Evolutionary conservation across 2,329 filamentous ascomycete species (phyloP).

Genomic region (Truncatella angustata): DNA sequence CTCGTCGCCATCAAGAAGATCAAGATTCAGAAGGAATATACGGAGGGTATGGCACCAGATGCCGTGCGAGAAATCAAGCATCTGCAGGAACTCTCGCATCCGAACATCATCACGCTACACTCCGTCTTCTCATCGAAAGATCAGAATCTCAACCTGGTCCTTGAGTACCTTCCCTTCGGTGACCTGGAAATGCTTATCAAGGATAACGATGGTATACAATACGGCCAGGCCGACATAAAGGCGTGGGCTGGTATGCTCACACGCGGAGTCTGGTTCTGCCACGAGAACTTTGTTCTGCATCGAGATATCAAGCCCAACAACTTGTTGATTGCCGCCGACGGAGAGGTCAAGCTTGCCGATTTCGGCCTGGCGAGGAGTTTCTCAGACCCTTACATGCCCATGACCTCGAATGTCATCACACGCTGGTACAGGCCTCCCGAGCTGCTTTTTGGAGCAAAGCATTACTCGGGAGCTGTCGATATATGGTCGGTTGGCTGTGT

Average conservation of each 20-base stretch:
- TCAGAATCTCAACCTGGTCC: slow-evolving; percentile 92
- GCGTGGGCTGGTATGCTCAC: slow-evolving; percentile 98
- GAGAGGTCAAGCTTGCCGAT: slow-evolving; percentile 93
- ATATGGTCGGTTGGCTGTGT: slow-evolving; percentile 93
- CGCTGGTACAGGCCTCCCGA: slow-evolving; percentile 96
- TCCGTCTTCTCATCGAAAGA: slow-evolving; percentile 95
- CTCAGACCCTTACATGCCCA: slow-evolving; percentile 80
- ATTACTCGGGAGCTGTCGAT: slow-evolving; percentile 89
- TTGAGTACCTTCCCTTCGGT: slow-evolving; percentile 90
- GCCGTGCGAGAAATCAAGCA: slow-evolving; percentile 95
- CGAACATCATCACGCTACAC: slow-evolving; percentile 91
- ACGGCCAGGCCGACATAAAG: slow-evolving; percentile 89
- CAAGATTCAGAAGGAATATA: slow-evolving; percentile 81
- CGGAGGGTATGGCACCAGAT: slow-evolving; percentile 90
- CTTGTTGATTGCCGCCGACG: slow-evolving; percentile 87
- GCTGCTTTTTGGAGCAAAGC: slow-evolving; percentile 83
- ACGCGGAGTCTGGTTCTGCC: slow-evolving; percentile 92
- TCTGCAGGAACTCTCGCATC: slow-evolving; percentile 88
- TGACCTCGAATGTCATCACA: slow-evolving; percentile 95
- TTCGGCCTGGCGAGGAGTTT: slow-evolving; percentile 92
- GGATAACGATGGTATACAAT: slow-evolving; percentile 74
- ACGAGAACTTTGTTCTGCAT: slow-evolving; percentile 90
- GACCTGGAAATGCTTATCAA: slow-evolving; percentile 94
- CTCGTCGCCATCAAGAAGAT: slow-evolving; percentile 93
- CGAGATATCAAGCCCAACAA: slow-evolving; percentile 99